Percentiles rank a stretch among this genome's conserved stretches.
Conservation (phyloP, 2,329 filamentous ascomycete genomes). For the Xylaria sp. region DNA sequence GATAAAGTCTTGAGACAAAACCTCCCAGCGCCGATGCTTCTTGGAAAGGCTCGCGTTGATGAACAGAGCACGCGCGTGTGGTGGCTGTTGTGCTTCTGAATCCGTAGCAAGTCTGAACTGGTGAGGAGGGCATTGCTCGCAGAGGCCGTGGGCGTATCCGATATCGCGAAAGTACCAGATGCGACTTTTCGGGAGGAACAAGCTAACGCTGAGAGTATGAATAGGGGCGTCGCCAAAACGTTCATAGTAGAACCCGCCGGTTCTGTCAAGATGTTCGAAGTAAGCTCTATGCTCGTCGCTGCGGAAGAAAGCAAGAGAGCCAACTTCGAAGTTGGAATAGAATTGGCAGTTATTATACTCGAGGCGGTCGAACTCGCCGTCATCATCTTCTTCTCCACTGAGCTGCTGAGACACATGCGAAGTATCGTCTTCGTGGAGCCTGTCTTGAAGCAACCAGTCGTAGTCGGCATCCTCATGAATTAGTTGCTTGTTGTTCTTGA, state of each 20-base stretch:
- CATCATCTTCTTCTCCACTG: conserved; percentile 24
- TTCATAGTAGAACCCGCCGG: conserved; percentile 61
- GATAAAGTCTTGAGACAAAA: conserved; percentile 53
- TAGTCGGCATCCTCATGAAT: conserved; percentile 61
- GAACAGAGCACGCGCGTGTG: conserved; percentile 26
- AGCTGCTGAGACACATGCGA: neutral
- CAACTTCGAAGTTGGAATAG: conserved; percentile 66
- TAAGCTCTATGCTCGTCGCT: conserved; percentile 59
- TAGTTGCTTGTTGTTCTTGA: conserved; percentile 57
- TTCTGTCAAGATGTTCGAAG: conserved; percentile 61
- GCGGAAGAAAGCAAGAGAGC: conserved; percentile 62
- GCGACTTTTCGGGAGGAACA: conserved; percentile 63
- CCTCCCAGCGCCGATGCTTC: conserved; percentile 53
- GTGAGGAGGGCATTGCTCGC: conserved; percentile 53
- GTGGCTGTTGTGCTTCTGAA: conserved; percentile 31
- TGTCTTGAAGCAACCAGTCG: conserved; percentile 58
- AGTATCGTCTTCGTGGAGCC: conserved; percentile 34
- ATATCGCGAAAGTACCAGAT: conserved; percentile 64
- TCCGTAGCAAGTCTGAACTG: conserved; percentile 38
- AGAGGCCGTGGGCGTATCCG: conserved; percentile 58
- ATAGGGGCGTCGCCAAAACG: conserved; percentile 61
- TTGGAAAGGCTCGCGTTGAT: conserved; percentile 45
- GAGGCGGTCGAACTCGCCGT: conserved; percentile 44
- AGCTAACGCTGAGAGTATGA: conserved; percentile 64
- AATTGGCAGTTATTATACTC: conserved; percentile 63